Conservation (phyloP, 441 rosid genomes). For the Erodium chrysanthum region DNA sequence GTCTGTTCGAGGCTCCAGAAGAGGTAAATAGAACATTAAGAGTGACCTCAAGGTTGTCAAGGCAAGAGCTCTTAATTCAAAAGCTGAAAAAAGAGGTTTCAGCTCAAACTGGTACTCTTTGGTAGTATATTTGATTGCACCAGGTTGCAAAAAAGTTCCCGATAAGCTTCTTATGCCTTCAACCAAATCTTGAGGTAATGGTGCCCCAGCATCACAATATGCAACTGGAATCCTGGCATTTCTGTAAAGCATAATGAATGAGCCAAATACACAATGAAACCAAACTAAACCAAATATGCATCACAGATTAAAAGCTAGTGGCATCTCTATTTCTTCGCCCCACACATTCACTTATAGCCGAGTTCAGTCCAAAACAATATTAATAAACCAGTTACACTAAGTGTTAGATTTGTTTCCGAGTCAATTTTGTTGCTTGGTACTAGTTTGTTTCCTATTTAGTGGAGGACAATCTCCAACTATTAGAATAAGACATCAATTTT, state of each 20-base stretch:
- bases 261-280: no score
- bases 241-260: no score
- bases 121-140: constrained; percentile 34
- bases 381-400: no score
- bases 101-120: constrained; percentile 64
- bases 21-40: constrained; percentile 69
- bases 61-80: constrained; percentile 60
- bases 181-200: constrained; percentile 42
- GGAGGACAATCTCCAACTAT: no score
- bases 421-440: no score
- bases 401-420: no score
- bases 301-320: no score
- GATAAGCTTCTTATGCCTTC: constrained; percentile 35
- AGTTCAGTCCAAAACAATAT: no score
- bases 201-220: constrained; percentile 75
- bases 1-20: constrained; percentile 54
- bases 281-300: neutral
- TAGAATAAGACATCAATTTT: no score
- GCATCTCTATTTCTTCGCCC: no score
- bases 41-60: constrained; percentile 79
- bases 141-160: constrained; percentile 30
- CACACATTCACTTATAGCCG: no score
- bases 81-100: constrained; percentile 77
- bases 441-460: no score
- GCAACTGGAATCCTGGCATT: constrained; percentile 51